Base-by-base conservation (phyloP, 2,329 filamentous ascomycete genomes). In the Aspergillus nomiae region DNA sequence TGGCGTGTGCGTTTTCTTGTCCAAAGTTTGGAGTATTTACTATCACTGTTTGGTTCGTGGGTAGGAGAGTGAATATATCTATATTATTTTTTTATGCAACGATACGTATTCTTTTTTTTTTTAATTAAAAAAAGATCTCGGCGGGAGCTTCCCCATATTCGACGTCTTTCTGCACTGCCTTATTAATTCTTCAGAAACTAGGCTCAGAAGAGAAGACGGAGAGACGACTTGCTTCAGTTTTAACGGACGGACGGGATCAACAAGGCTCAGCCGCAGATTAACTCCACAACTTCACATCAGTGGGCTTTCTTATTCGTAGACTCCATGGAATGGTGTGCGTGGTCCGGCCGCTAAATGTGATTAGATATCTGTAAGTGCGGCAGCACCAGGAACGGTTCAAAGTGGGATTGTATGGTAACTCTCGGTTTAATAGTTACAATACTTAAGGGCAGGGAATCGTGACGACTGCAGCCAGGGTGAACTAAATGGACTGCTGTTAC, bases 181-280 rank as follows among this genome's bases (percentile, higher is more conserved):
- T 48, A 48, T 48, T 30, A 30, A 50, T 32, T 30, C 46, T n/a
- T 5, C 21, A 38, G 30, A 16, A 28, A 55, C 30, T 41, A 50
- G 26, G 14, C 21, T 50, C 28, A 8, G 30, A 24, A 38, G 19
- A 24, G 32, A 38, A 38, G 28, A 46, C n/a, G 2, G n/a, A 38
- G 19, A 38, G 36, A 46, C 12, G 26, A 28, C 56, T 46, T 48
- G 10, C 43, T 28, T 14, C 5, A 16, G 19, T 21, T 14, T 32
- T 57, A 57, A 41, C 55, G 55, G 61, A 12, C 43, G n/a, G 43
- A 46, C 51, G 58, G 61, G 61, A 63, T 63, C 61, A 59, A 56
- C 61, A 61, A 61, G 58, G 58, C 61, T 63, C 61, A 63, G 61
- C 58, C 61, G 61, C 61, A 60, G 58, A 48, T 45, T 51, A 16